phyloP scores from a whole-genome alignment of 2,329 filamentous ascomycete genomes.

The Xylaria polymorpha region DNA sequence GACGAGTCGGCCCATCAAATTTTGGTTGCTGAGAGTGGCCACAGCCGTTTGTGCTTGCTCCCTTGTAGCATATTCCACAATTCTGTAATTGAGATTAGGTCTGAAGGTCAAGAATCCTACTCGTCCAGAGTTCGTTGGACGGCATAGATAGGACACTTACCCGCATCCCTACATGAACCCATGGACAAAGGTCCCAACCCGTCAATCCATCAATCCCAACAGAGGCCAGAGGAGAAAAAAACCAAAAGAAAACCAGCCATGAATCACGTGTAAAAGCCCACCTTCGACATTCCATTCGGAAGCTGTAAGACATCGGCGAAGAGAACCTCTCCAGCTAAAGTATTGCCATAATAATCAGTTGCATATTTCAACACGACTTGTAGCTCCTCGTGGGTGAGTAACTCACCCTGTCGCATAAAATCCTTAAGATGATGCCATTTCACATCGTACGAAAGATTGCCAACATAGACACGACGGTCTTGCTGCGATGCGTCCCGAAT shows the following conservation, averaged over 20 bases:
- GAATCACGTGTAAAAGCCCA: slow-evolving; percentile 93
- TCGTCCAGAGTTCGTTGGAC: neutral
- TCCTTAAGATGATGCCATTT: slow-evolving; percentile 99
- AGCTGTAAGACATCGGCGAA: slow-evolving; percentile 99
- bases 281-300: slow-evolving; percentile 99
- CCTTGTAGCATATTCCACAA: slow-evolving; percentile 99
- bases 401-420: slow-evolving; percentile 99
- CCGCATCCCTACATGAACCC: slow-evolving; percentile 99
- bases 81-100: slow-evolving; percentile 67
- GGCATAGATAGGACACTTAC: slow-evolving; percentile 68
- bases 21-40: slow-evolving; percentile 98
- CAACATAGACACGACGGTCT: slow-evolving; percentile 98
- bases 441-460: slow-evolving; percentile 98
- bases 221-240: slow-evolving; percentile 69
- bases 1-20: slow-evolving; percentile 96
- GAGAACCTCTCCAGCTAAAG: slow-evolving; percentile 94
- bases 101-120: slow-evolving; percentile 7
- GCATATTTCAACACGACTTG: slow-evolving; percentile 43
- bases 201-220: slow-evolving; percentile 98
- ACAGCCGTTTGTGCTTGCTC: slow-evolving; percentile 99
- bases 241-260: slow-evolving; percentile 84
- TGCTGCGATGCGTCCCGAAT: slow-evolving; percentile 96
- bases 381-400: slow-evolving; percentile 34
- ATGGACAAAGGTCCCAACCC: slow-evolving; percentile 90
- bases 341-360: slow-evolving; percentile 54